Conservation (phyloP, 345 rosid genomes). For the Rhodomyrtus tomentosa region DNA sequence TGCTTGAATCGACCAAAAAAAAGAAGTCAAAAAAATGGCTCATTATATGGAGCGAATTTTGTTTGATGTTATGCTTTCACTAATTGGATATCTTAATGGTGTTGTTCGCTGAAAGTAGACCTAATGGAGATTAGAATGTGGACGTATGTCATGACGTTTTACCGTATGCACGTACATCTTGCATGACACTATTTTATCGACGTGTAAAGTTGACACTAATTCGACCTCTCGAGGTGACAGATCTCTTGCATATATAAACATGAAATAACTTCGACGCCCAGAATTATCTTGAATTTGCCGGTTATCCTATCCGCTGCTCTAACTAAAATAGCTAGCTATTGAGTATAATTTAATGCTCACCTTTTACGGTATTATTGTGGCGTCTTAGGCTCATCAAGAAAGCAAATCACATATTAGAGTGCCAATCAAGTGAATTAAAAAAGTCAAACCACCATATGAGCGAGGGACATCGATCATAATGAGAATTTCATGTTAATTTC, state of each 20-base stretch:
- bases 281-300: background rate
- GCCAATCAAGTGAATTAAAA: background rate
- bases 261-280: background rate
- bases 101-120: background rate
- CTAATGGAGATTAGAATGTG: background rate
- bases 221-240: background rate
- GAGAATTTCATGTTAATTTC: no score
- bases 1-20: background rate
- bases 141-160: background rate
- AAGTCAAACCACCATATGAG: background rate
- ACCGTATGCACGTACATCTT: background rate
- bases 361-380: background rate
- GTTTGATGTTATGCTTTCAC: background rate
- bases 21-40: background rate
- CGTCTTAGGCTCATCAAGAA: background rate
- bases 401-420: background rate
- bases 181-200: background rate
- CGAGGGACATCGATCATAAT: background rate
- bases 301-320: background rate
- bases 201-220: background rate
- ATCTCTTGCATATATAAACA: background rate
- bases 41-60: background rate
- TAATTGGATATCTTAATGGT: background rate
- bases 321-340: background rate
- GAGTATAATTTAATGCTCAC: background rate